These are phyloP conservation scores for Paracamarosporium sp. DNA, from an alignment of 2,329 filamentous ascomycete genomes.

Conservation along the genomic window DNA sequence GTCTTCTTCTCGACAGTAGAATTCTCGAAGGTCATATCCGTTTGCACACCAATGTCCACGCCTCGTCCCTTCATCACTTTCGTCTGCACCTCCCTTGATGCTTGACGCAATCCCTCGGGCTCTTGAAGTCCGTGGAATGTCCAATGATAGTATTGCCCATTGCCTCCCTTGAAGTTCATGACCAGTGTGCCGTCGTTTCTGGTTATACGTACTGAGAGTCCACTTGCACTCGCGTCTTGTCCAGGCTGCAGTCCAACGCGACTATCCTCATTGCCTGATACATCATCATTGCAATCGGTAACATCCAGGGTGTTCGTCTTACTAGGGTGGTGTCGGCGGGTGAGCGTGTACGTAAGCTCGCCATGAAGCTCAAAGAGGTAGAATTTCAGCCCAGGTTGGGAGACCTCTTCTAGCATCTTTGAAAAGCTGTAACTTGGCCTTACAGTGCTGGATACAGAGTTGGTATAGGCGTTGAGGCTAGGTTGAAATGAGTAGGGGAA, in stretches of 20 bases:
- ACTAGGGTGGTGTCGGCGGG: not conserved
- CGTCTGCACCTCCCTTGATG: too few relatives aligned
- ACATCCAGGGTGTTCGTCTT: not conserved
- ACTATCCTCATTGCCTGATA: not conserved
- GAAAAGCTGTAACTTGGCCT: too few relatives aligned
- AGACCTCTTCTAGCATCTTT: not conserved
- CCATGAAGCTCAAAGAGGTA: slow-evolving; percentile 13
- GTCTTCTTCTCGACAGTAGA: too few relatives aligned
- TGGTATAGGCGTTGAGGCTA: too few relatives aligned
- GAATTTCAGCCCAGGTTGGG: slow-evolving; percentile 8
- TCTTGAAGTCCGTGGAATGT: too few relatives aligned
- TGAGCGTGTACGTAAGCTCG: slow-evolving; percentile 8
- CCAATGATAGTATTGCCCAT: not conserved
- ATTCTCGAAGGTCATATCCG: too few relatives aligned
- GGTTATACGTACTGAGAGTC: not conserved
- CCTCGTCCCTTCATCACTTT: too few relatives aligned
- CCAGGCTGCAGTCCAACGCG: not conserved
- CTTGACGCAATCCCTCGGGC: too few relatives aligned
- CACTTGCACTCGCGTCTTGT: not conserved
- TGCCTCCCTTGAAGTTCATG: not conserved
- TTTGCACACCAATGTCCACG: too few relatives aligned
- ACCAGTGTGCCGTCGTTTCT: not conserved
- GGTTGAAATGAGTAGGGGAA: too few relatives aligned
- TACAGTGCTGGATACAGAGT: too few relatives aligned
- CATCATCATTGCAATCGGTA: not conserved